phyloP scores from a whole-genome alignment of 345 rosid species.

The Rhodamnia rubescens region DNA sequence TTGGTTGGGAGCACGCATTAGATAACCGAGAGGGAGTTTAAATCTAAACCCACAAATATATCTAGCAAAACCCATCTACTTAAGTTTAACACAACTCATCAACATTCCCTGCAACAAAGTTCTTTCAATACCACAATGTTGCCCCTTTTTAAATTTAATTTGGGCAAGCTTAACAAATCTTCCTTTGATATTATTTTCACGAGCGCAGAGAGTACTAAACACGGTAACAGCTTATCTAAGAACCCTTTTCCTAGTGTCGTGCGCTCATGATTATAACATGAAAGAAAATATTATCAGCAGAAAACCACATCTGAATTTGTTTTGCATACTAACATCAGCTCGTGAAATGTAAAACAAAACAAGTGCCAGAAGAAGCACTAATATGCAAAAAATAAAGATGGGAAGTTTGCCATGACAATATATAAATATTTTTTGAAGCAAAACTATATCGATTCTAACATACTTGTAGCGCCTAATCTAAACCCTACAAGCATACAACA shows the following conservation, averaged over 20 bases:
- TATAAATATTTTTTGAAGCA: neutral
- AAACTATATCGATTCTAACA: neutral
- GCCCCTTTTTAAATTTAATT: neutral
- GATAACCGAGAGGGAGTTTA: fast-evolving
- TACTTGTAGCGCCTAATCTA: neutral
- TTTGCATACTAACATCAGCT: neutral
- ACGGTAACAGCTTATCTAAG: too few relatives aligned
- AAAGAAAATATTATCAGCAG: neutral
- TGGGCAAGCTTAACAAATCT: neutral
- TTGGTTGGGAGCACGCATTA: neutral
- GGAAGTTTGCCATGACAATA: neutral
- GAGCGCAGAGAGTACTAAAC: neutral
- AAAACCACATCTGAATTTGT: neutral
- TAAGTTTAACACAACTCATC: neutral
- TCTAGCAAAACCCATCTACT: fast-evolving
- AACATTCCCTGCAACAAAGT: neutral
- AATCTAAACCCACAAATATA: neutral
- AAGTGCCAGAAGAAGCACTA: neutral
- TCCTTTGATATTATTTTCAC: neutral
- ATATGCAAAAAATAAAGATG: neutral
- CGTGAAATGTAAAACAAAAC: neutral
- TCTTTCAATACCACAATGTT: neutral
- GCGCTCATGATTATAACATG: neutral
- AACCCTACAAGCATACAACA: conserved; percentile 5
- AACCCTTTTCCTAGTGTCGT: neutral